phyloP scores from a whole-genome alignment of 306 rosid species.

The Acmispon strigosus region DNA sequence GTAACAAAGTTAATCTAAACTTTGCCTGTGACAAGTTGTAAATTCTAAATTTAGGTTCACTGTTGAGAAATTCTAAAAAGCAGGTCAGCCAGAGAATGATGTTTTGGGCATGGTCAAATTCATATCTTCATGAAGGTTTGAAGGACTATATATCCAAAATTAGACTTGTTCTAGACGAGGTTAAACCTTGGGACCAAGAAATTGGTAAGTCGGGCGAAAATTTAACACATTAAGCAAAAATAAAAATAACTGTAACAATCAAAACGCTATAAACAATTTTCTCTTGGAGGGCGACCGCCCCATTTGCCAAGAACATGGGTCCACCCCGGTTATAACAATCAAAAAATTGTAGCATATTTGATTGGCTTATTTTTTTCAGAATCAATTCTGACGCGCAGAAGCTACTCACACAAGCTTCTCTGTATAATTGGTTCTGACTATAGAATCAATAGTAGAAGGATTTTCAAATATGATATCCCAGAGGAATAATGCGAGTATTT shows the following conservation, averaged over 20 bases:
- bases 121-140: neutral
- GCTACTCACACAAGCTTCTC: no score
- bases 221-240: no score
- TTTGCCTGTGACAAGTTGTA: neutral
- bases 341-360: neutral
- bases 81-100: conserved; percentile 10
- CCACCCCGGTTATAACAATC: neutral
- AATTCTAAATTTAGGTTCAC: conserved; percentile 20
- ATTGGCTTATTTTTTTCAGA: no score
- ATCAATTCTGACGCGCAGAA: no score
- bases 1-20: conserved; percentile 16
- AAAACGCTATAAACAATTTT: no score
- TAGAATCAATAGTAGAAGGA: no score
- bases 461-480: no score
- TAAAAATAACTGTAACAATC: no score
- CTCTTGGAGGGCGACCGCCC: no score
- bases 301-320: no score
- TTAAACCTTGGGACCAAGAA: neutral
- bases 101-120: conserved; percentile 10
- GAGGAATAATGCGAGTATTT: neutral
- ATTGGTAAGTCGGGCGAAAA: no score
- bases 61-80: conserved; percentile 21
- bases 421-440: no score
- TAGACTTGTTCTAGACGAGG: conserved; percentile 14
- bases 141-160: neutral